A percentile compares a stretch with the other conserved stretches of the same genome.
These are phyloP conservation scores for Penicillium robsamsonii DNA, from an alignment of 495 filamentous ascomycete species.

Conservation along the genomic window DNA sequence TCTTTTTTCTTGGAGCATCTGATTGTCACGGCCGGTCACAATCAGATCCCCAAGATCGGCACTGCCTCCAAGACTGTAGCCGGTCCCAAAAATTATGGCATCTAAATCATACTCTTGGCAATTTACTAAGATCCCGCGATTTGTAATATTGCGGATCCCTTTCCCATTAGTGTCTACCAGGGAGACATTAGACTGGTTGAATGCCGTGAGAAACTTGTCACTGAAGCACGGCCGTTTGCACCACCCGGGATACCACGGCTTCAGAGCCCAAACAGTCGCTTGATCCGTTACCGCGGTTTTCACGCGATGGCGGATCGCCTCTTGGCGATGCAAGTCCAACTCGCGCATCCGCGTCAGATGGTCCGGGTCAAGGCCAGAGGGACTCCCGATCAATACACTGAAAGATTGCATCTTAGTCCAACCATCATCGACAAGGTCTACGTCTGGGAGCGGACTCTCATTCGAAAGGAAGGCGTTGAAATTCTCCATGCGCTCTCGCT, in stretches of 20 bases:
- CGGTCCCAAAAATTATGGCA: constrained; percentile 37
- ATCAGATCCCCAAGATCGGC: constrained; percentile 38
- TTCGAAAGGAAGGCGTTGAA: constrained; percentile 9
- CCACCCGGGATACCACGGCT: constrained; percentile 33
- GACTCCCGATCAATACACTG: neutral
- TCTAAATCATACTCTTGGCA: constrained; percentile 37
- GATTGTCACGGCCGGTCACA: constrained; percentile 41
- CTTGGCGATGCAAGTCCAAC: constrained; percentile 5
- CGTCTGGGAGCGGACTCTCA: neutral
- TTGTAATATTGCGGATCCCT: constrained; percentile 21
- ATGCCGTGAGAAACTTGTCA: constrained; percentile 33
- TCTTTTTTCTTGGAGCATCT: constrained; percentile 46
- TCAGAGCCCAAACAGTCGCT: constrained; percentile 23
- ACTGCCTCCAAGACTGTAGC: constrained; percentile 25
- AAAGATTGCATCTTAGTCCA: constrained; percentile 34
- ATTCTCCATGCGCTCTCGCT: constrained; percentile 20
- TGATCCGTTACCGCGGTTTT: constrained; percentile 15
- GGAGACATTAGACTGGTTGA: constrained; percentile 27
- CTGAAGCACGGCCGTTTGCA: constrained; percentile 36
- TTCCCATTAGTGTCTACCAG: constrained; percentile 34
- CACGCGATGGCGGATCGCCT: constrained; percentile 3
- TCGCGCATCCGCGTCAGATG: neutral
- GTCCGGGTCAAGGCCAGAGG: neutral
- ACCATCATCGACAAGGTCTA: constrained; percentile 39
- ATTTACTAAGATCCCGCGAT: constrained; percentile 24